Percentiles rank a stretch among this genome's conserved stretches.
Evolutionary conservation across 768 basidiomycete genomes (phyloP).

Genomic region (Hypholoma sublateritium): DNA sequence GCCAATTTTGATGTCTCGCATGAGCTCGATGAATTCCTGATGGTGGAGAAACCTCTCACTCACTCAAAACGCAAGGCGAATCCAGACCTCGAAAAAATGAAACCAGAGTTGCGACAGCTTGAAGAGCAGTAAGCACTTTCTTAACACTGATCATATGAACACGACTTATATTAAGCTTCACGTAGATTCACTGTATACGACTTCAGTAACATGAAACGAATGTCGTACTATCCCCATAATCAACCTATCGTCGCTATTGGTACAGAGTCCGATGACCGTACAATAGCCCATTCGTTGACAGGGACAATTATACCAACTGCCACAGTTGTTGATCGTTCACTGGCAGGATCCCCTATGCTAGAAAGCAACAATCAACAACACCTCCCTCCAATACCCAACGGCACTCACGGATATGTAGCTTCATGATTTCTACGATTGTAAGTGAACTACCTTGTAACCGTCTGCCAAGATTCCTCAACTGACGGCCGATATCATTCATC

Average conservation of each 20-base stretch:
- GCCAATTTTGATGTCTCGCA: slow-evolving; percentile 99
- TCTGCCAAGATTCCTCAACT: slow-evolving; percentile 6
- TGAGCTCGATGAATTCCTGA: slow-evolving; percentile 94
- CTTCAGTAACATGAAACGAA: slow-evolving; percentile 67
- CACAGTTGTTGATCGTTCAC: slow-evolving; percentile 49
- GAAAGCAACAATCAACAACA: slow-evolving; percentile 32
- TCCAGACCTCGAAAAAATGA: slow-evolving; percentile 82
- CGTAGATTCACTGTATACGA: slow-evolving; percentile 88
- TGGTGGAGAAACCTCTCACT: slow-evolving; percentile 98
- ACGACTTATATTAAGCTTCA: slow-evolving; percentile 10
- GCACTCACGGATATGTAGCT: slow-evolving; percentile 17
- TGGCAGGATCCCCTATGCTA: slow-evolving; percentile 41
- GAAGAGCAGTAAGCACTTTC: slow-evolving; percentile 77
- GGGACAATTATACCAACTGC: slow-evolving; percentile 44
- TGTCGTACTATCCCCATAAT: slow-evolving; percentile 88
- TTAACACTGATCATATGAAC: not conserved
- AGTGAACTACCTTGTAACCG: slow-evolving; percentile 5
- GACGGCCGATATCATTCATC: slow-evolving; percentile 7
- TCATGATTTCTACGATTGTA: slow-evolving; percentile 22
- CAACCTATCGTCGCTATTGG: slow-evolving; percentile 52
- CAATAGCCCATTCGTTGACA: slow-evolving; percentile 40
- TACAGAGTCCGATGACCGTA: slow-evolving; percentile 42
- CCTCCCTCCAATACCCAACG: slow-evolving; percentile 23
- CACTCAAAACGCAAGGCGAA: slow-evolving; percentile 91
- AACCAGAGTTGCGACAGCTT: slow-evolving; percentile 86